phyloP scores from a whole-genome alignment of 805 yeast species.

The Zygotorulaspora danielsina region DNA sequence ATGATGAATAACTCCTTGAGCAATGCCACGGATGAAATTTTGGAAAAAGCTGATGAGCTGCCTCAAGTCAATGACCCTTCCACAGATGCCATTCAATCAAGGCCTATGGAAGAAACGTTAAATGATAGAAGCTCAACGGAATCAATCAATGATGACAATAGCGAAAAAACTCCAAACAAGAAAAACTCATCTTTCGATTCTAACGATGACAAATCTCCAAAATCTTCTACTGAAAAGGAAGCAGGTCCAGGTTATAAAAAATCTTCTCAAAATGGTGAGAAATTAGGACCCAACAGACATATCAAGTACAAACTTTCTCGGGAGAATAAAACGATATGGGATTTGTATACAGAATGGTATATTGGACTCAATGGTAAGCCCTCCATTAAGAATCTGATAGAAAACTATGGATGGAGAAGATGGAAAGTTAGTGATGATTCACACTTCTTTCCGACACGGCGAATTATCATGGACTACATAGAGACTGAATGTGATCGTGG shows the following conservation, averaged over 20 bases:
- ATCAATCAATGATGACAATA: not conserved
- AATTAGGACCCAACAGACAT: conserved; percentile 26
- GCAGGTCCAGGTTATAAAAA: conserved; percentile 2
- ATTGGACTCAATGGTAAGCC: conserved; percentile 35
- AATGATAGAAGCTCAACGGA: conserved; percentile 1
- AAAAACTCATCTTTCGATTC: conserved; percentile 1
- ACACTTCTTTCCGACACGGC: conserved; percentile 38
- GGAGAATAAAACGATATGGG: conserved; percentile 38
- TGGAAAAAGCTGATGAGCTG: not conserved
- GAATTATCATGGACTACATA: conserved; percentile 38
- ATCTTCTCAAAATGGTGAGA: conserved; percentile 6
- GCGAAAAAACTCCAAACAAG: conserved; percentile 1
- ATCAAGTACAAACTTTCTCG: conserved; percentile 37
- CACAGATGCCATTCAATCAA: not conserved
- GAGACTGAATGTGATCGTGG: conserved; percentile 37
- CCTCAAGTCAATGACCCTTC: not conserved
- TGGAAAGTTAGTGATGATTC: conserved; percentile 40
- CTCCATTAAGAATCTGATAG: conserved; percentile 33
- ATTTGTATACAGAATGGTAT: conserved; percentile 38
- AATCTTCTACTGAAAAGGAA: conserved; percentile 4
- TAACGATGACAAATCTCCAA: conserved; percentile 13
- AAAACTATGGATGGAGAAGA: conserved; percentile 36
- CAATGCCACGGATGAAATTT: not conserved
- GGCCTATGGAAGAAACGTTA: not conserved
- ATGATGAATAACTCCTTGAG: not conserved